These are phyloP conservation scores for Saccharata proteae DNA, from an alignment of 2,329 filamentous ascomycete genomes.

Conservation along the genomic window DNA sequence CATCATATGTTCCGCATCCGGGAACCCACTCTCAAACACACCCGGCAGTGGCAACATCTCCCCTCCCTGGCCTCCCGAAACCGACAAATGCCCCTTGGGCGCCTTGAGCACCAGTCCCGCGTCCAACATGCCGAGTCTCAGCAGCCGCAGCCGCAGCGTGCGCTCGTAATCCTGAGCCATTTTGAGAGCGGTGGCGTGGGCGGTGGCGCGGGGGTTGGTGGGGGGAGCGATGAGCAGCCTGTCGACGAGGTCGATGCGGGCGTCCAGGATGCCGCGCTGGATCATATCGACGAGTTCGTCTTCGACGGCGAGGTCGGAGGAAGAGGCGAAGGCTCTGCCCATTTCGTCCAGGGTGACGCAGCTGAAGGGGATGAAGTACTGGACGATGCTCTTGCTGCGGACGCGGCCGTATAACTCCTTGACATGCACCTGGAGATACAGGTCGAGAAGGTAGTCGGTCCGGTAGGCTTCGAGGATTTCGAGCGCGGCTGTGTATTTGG, in stretches of 20 bases:
- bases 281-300: constrained; percentile 73
- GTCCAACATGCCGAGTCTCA: constrained; percentile 63
- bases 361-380: constrained; percentile 86
- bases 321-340: constrained; percentile 59
- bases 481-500: constrained; percentile 77
- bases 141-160: constrained; percentile 62
- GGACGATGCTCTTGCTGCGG: constrained; percentile 80
- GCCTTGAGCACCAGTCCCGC: constrained; percentile 58
- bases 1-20: too few species aligned
- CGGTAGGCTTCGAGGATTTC: constrained; percentile 70
- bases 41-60: not conserved
- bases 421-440: constrained; percentile 70
- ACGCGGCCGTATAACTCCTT: constrained; percentile 59
- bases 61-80: not conserved
- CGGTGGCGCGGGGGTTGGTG: constrained; percentile 51
- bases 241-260: constrained; percentile 75
- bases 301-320: constrained; percentile 45
- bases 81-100: not conserved
- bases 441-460: constrained; percentile 78
- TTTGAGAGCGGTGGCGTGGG: constrained; percentile 58
- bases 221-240: constrained; percentile 63
- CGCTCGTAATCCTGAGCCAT: constrained; percentile 61
- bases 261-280: constrained; percentile 55
- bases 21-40: constrained; percentile 1
- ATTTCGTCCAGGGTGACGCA: constrained; percentile 72